Percentiles rank a stretch among this genome's conserved stretches.
Evolutionary conservation across 805 yeast genomes (phyloP).

Genomic region (Candida insectalens): DNA sequence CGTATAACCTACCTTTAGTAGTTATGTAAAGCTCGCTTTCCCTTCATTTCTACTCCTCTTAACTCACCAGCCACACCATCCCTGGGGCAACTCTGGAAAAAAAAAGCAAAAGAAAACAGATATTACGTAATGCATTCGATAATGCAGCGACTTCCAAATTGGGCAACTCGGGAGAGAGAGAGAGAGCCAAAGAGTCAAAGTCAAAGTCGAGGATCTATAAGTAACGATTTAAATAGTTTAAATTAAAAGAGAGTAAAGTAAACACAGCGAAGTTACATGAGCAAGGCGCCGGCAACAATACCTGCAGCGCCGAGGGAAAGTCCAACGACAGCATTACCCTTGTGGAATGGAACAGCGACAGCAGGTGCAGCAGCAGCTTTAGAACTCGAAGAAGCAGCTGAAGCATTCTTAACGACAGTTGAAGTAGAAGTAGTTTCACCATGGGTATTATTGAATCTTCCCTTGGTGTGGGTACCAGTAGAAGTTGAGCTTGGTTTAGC

Average conservation of each 20-base stretch:
- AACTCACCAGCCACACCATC: no score
- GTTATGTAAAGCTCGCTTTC: no score
- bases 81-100: no score
- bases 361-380: slow-evolving; percentile 10
- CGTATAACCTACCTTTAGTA: no score
- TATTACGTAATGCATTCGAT: no score
- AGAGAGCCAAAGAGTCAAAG: no score
- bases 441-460: slow-evolving; percentile 41
- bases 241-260: background rate
- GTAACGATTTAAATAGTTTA: background rate
- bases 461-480: slow-evolving; percentile 33
- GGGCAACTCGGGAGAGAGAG: no score
- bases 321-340: slow-evolving; percentile 16
- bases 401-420: no score
- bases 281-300: slow-evolving; percentile 12
- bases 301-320: slow-evolving; percentile 12
- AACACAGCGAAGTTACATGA: slow-evolving; percentile 5
- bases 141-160: no score
- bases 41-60: no score
- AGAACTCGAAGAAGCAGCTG: slow-evolving; percentile 10
- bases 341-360: slow-evolving; percentile 9
- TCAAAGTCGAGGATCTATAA: no score
- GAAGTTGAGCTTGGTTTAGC: slow-evolving; percentile 22
- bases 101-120: no score
- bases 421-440: slow-evolving; percentile 20